Base-by-base conservation (phyloP, 495 filamentous ascomycete species). In the Neurospora discreta region DNA sequence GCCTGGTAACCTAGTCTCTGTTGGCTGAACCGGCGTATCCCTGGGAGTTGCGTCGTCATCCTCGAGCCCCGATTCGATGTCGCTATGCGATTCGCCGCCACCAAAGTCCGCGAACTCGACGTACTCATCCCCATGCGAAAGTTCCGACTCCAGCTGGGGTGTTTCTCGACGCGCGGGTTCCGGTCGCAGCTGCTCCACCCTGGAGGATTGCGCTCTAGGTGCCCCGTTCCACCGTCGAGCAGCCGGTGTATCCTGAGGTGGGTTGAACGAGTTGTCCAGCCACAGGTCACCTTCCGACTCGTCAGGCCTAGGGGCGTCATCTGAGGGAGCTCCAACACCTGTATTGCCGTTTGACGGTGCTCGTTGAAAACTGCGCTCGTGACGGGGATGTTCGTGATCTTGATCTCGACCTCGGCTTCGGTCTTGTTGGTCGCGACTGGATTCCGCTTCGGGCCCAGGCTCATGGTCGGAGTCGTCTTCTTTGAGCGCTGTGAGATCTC, bases 1-100 rank as follows among this genome's bases (percentile, higher is more conserved):
- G 6, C 79, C 79, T 9, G 83, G 78, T 69, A 81, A 76, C 39
- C 84, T 74, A 0, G 83, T 85, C 52, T 86, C 82, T 65, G 52
- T 44, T 84, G 80, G 15, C 60, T 43, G 16, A 74, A 73, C 3
- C 33, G 36, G 10, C 13, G 52, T 65, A 33, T 65, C 52, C 15
- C 52, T 33, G 15, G 52, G 52, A 1, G 52, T 65, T 1, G 26
- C 69, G 6, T 33, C 69, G 20, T 72, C 30, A 4, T 75, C 72
- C 39, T 75, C 74, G 3, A 26, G 18, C 9, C 71, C n/a, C 10
- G 76, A 75, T 33, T 73, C 76, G 10, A 68, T 74, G 20, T 80
- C 76, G 71, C 72, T 77, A 52, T 78, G 71, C 1, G 76, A 73
- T 9, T 77, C 79, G 44, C 70, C 70, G 39, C 68, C 74, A 39